Evolutionary conservation across 2,329 filamentous ascomycete species (phyloP).

Genomic region (Verticillium tricorpus): DNA sequence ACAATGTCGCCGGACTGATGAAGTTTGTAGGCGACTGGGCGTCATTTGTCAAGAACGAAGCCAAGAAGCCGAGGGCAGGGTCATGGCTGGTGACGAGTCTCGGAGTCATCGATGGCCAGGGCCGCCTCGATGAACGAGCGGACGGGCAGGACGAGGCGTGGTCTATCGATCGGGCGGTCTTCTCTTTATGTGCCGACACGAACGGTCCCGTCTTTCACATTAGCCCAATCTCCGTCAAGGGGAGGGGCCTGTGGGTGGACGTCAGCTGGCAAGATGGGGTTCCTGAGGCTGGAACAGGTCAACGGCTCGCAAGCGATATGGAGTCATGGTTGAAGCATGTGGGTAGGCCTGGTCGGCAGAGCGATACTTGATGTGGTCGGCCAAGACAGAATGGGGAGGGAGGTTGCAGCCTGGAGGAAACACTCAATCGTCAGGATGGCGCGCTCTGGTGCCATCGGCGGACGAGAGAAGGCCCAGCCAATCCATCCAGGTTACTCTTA

Average conservation of each 20-base stretch:
- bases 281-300: conserved; percentile 13
- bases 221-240: conserved; percentile 16
- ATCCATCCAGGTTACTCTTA: background rate
- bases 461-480: background rate
- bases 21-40: conserved; percentile 20
- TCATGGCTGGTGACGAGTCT: conserved; percentile 23
- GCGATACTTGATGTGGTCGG: background rate
- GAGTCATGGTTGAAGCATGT: background rate
- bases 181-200: conserved; percentile 16
- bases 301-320: conserved; percentile 13
- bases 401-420: background rate
- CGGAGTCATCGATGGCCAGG: conserved; percentile 18
- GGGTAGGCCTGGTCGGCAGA: background rate
- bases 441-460: background rate
- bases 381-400: background rate
- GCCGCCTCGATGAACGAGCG: background rate
- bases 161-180: background rate
- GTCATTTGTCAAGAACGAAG: conserved; percentile 2
- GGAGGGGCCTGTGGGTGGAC: conserved; percentile 17
- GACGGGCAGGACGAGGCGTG: background rate
- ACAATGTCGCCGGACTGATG: conserved; percentile 20
- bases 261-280: conserved; percentile 18
- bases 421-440: background rate
- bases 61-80: conserved; percentile 13
- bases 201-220: conserved; percentile 16